phyloP scores from a whole-genome alignment of 129 eudicot genomes.

The Tanacetum coccineum region DNA sequence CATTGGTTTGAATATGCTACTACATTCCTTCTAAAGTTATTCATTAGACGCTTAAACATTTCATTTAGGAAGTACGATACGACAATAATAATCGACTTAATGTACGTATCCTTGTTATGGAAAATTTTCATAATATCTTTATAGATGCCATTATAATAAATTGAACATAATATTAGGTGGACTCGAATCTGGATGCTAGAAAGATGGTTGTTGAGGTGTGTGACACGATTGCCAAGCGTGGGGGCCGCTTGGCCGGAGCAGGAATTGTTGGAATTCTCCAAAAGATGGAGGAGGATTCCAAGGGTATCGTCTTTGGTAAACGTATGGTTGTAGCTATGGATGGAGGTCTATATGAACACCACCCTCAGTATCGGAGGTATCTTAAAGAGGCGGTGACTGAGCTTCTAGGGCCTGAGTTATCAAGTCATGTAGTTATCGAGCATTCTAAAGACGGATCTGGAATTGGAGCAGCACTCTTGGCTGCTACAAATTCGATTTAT shows the following conservation, averaged over 20 bases:
- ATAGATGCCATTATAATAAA: too few species aligned
- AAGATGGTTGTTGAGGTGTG: constrained; percentile 59
- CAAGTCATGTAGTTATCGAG: constrained; percentile 56
- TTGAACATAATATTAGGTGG: constrained; percentile 36
- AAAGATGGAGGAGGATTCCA: constrained; percentile 78
- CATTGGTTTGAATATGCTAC: too few species aligned
- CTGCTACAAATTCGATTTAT: constrained; percentile 72
- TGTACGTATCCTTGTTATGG: too few species aligned
- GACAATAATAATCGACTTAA: too few species aligned
- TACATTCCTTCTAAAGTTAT: too few species aligned
- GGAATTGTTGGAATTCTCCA: constrained; percentile 80
- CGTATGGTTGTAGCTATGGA: constrained; percentile 94
- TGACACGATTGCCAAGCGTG: constrained; percentile 68
- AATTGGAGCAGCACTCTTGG: constrained; percentile 88
- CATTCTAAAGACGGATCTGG: constrained; percentile 95
- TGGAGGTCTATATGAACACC: constrained; percentile 81
- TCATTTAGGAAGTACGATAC: too few species aligned
- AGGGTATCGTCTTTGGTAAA: constrained; percentile 58
- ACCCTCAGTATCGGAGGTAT: constrained; percentile 65
- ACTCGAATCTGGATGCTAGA: constrained; percentile 45
- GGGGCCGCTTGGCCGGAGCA: constrained; percentile 84
- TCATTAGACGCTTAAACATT: too few species aligned
- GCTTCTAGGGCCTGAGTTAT: constrained; percentile 55
- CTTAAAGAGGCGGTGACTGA: constrained; percentile 68
- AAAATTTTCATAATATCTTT: too few species aligned